phyloP scores from a whole-genome alignment of 257 asterid genomes.

The Solanum pennellii region DNA sequence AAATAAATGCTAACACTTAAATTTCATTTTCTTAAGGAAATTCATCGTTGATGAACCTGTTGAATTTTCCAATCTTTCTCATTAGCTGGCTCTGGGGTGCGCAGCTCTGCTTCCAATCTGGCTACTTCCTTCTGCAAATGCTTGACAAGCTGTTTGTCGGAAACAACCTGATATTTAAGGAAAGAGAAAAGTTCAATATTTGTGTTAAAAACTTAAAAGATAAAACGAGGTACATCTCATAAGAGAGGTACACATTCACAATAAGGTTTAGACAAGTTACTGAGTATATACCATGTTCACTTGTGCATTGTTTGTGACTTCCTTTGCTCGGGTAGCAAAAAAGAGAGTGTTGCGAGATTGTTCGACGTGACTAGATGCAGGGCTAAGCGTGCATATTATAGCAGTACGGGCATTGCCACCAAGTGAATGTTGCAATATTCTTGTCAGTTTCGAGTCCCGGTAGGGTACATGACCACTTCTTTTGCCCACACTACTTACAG shows the following conservation, averaged over 20 bases:
- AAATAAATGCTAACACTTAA: neutral
- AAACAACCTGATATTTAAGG: slow-evolving; percentile 44
- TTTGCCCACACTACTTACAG: slow-evolving; percentile 62
- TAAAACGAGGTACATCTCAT: neutral
- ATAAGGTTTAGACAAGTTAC: neutral
- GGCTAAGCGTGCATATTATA: slow-evolving; percentile 92
- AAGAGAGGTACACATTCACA: neutral
- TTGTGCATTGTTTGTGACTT: slow-evolving; percentile 88
- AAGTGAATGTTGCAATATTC: slow-evolving; percentile 91
- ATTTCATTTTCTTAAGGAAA: neutral
- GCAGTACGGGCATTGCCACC: slow-evolving; percentile 99
- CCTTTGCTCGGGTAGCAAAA: slow-evolving; percentile 93
- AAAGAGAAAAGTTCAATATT: neutral
- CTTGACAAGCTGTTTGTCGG: slow-evolving; percentile 91
- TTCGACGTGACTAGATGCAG: slow-evolving; percentile 83
- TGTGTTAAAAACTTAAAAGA: neutral
- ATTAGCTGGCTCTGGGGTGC: slow-evolving; percentile 67
- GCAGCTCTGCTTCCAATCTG: slow-evolving; percentile 77
- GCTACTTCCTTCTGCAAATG: slow-evolving; percentile 97
- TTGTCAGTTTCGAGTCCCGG: slow-evolving; percentile 90
- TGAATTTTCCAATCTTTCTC: slow-evolving; percentile 66
- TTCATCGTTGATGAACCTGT: slow-evolving; percentile 42
- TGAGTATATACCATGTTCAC: slow-evolving; percentile 64
- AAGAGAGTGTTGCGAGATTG: slow-evolving; percentile 90
- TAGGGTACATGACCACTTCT: slow-evolving; percentile 92